A percentile compares a stretch with the other conserved stretches of the same genome.
Evolutionary conservation across 2,329 filamentous ascomycete genomes (phyloP).

Genomic region (Lasiodiplodia hormozganensis): DNA sequence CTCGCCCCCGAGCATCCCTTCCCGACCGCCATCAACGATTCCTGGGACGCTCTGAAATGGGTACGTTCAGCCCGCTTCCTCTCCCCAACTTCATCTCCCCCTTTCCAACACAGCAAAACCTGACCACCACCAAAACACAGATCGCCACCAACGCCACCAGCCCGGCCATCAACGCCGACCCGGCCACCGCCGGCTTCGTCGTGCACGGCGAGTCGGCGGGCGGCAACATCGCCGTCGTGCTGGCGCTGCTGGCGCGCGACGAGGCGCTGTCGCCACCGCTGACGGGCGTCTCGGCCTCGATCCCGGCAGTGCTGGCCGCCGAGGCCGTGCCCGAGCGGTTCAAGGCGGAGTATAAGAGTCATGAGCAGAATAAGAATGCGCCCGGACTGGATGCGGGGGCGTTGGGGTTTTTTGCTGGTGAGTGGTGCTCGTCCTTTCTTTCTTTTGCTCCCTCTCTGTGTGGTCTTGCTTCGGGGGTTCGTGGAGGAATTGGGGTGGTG

Average conservation of each 20-base stretch:
- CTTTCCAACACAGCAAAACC: no score
- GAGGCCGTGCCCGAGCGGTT: constrained; percentile 36
- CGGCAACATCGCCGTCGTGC: constrained; percentile 32
- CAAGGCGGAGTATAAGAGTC: constrained; percentile 33
- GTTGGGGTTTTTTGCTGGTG: constrained; percentile 22
- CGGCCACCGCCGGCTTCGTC: constrained; percentile 32
- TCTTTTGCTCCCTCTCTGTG: no score
- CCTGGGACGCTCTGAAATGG: constrained; percentile 31
- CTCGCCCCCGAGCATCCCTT: constrained; percentile 69
- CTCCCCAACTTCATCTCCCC: no score
- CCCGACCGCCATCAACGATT: constrained; percentile 67
- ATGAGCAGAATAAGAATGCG: constrained; percentile 33
- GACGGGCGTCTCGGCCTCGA: constrained; percentile 32
- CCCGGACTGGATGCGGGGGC: constrained; percentile 31
- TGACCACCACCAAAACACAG: no score
- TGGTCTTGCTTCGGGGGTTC: no score
- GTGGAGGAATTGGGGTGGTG: no score
- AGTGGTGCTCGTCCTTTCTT: no score
- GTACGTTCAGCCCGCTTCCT: constrained; percentile 8
- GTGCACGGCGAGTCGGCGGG: constrained; percentile 34
- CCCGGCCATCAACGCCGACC: constrained; percentile 29
- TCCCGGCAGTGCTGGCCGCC: constrained; percentile 36
- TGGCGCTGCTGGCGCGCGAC: constrained; percentile 34
- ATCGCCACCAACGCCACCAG: constrained; percentile 30
- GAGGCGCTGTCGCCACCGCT: constrained; percentile 31